Conservation (phyloP, 768 basidiomycete species). For the Collybia nuda region DNA sequence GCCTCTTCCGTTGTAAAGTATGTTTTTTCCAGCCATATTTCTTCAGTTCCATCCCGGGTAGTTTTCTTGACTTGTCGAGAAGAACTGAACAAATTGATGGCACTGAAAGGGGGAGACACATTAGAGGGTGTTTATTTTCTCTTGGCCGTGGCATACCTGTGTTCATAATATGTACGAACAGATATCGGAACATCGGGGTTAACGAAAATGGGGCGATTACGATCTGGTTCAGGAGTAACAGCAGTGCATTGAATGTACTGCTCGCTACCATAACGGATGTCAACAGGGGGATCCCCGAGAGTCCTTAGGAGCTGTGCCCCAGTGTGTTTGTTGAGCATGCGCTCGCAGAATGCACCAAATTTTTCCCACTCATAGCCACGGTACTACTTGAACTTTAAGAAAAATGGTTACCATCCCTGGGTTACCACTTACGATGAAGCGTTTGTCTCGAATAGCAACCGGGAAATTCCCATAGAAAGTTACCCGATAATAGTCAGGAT, state of each 20-base stretch:
- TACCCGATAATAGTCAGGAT: conserved; percentile 92
- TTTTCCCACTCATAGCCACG: conserved; percentile 97
- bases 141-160: conserved; percentile 48
- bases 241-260: conserved; percentile 90
- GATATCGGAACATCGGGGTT: conserved; percentile 81
- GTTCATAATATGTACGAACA: conserved; percentile 85
- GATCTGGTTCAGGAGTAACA: conserved; percentile 84
- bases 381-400: conserved; percentile 49
- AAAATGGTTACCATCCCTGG: conserved; percentile 7
- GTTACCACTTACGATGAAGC: conserved; percentile 73
- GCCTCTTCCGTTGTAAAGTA: conserved; percentile 83
- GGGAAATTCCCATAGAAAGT: conserved; percentile 94
- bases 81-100: conserved; percentile 80
- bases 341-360: conserved; percentile 84
- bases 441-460: conserved; percentile 79
- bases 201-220: conserved; percentile 72
- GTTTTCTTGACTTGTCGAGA: conserved; percentile 66
- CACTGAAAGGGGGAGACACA: conserved; percentile 41
- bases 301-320: conserved; percentile 77
- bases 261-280: conserved; percentile 74
- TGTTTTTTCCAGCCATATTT: conserved; percentile 88
- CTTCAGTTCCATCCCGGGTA: conserved; percentile 65
- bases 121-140: not conserved
- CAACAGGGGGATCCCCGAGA: conserved; percentile 74
- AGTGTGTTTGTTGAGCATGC: conserved; percentile 89